Evolutionary conservation across 352 stramenopile species (phyloP).

Genomic region (Globisporangium iwayamae): DNA sequence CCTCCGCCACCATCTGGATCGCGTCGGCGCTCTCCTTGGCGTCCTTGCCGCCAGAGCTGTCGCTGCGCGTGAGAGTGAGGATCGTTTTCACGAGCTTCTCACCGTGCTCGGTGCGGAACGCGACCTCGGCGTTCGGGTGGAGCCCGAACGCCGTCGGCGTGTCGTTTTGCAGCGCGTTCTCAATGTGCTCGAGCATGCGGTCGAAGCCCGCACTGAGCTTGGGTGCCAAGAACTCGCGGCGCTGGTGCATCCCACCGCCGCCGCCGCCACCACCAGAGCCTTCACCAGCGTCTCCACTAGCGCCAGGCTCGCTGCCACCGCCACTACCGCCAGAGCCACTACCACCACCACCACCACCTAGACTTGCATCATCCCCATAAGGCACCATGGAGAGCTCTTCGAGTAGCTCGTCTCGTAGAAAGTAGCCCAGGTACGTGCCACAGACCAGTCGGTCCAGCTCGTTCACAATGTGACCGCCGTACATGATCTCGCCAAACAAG

Average conservation of each 20-base stretch:
- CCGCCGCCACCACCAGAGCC: constrained; percentile 11
- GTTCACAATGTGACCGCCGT: constrained; percentile 87
- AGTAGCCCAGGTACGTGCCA: constrained; percentile 85
- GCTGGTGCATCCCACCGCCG: constrained; percentile 21
- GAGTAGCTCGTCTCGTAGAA: constrained; percentile 84
- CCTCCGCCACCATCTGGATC: constrained; percentile 79
- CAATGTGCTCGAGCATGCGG: constrained; percentile 87
- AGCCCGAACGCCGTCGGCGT: constrained; percentile 87
- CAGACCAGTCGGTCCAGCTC: constrained; percentile 77
- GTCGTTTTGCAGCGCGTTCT: constrained; percentile 76
- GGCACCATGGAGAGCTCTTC: constrained; percentile 89
- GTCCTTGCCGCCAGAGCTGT: constrained; percentile 10
- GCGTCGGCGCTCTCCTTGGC: constrained; percentile 49
- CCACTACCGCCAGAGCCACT: constrained; percentile 14
- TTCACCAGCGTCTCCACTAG: constrained; percentile 16
- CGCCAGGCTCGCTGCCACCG: constrained; percentile 20
- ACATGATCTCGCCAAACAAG: constrained; percentile 89
- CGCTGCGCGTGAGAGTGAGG: constrained; percentile 56
- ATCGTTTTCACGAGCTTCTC: constrained; percentile 78
- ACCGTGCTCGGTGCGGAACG: constrained; percentile 85
- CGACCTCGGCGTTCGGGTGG: constrained; percentile 92
- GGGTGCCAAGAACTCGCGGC: constrained; percentile 64
- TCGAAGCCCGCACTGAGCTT: constrained; percentile 73
- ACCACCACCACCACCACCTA: constrained; percentile 15
- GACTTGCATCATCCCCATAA: constrained; percentile 53